Conservation (phyloP, 805 yeast genomes). For the Cyberlindnera americana region DNA sequence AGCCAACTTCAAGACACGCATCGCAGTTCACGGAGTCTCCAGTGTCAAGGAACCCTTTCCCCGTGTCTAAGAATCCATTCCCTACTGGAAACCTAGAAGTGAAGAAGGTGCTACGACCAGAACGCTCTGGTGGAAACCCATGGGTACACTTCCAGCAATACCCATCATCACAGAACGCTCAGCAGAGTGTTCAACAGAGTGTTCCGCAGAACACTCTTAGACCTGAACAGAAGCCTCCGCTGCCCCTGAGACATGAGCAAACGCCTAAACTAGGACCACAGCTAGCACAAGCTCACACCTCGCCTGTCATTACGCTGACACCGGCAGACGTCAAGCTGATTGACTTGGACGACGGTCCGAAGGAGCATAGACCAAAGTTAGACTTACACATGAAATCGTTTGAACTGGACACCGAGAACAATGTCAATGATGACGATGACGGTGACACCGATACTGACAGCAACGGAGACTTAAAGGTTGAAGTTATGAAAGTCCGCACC, state of each 20-base stretch:
- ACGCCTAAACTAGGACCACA: not conserved
- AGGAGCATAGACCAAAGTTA: slow-evolving; percentile 18
- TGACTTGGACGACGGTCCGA: slow-evolving; percentile 15
- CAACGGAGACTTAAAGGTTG: slow-evolving; percentile 23
- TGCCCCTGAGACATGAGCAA: not conserved
- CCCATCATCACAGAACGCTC: not conserved
- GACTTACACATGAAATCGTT: slow-evolving; percentile 14
- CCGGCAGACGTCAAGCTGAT: slow-evolving; percentile 17
- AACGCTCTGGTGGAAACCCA: slow-evolving; percentile 22
- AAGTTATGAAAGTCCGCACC: slow-evolving; percentile 18
- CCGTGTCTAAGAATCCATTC: slow-evolving; percentile 21
- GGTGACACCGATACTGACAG: slow-evolving; percentile 17
- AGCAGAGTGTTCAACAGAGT: too few relatives aligned
- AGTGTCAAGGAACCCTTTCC: slow-evolving; percentile 23
- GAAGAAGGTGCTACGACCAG: slow-evolving; percentile 11
- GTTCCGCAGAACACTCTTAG: too few relatives aligned
- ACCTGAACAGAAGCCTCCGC: not conserved
- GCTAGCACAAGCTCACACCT: not conserved
- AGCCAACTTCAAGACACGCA: slow-evolving; percentile 1
- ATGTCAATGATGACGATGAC: slow-evolving; percentile 11
- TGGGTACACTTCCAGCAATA: slow-evolving; percentile 11
- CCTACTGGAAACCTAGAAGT: slow-evolving; percentile 12
- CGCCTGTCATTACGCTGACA: slow-evolving; percentile 9
- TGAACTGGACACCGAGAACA: slow-evolving; percentile 16
- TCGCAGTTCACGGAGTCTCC: not conserved